Conservation (phyloP, 257 asterid genomes). For the Solanum rostratum region DNA sequence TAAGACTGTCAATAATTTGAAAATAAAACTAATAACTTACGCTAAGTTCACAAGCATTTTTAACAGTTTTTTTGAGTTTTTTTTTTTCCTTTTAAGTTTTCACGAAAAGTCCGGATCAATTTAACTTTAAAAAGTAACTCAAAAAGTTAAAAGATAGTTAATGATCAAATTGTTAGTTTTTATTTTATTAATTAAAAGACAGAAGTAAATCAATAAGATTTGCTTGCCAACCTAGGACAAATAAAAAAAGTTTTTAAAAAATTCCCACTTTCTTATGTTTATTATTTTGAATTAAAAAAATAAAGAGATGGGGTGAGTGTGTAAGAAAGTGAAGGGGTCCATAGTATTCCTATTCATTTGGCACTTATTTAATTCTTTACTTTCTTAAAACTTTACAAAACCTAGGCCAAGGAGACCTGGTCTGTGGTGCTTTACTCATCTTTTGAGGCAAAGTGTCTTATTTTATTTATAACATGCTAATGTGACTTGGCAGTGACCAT, state of each 20-base stretch:
- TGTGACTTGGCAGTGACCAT: background rate
- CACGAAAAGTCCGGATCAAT: background rate
- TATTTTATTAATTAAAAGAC: background rate
- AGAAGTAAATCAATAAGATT: background rate
- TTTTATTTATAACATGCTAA: background rate
- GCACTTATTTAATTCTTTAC: background rate
- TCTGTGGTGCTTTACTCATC: background rate
- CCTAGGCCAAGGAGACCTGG: background rate
- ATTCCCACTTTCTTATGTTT: background rate
- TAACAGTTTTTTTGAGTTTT: no score
- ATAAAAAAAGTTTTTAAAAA: background rate
- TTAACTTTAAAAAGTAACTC: background rate
- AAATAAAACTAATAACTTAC: no score
- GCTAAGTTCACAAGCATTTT: no score
- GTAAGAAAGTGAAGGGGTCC: background rate
- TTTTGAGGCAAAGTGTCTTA: background rate
- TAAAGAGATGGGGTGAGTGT: background rate
- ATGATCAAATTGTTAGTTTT: background rate
- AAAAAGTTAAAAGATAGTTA: background rate
- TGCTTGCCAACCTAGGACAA: background rate
- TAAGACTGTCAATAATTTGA: no score
- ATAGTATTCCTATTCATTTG: background rate
- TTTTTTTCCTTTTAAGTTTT: background rate
- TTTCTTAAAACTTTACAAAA: background rate
- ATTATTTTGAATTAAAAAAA: background rate